Evolutionary conservation across 2,329 filamentous ascomycete species (phyloP).

Genomic region (Teratosphaeria zuluensis): DNA sequence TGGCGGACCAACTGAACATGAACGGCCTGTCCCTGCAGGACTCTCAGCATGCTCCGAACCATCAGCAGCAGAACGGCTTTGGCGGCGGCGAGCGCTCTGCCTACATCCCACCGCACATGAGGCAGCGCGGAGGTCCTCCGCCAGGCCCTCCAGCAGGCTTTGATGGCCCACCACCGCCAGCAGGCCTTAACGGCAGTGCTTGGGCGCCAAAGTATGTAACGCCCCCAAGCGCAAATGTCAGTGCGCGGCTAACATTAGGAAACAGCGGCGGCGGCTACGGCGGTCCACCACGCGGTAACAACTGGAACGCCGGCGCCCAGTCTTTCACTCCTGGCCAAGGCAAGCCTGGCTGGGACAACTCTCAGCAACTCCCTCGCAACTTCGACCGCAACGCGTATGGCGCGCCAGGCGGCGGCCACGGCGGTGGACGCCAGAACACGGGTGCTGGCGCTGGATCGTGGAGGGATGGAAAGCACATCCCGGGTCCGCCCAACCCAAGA

Average conservation of each 20-base stretch:
- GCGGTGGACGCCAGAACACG: conserved; percentile 49
- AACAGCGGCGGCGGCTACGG: conserved; percentile 36
- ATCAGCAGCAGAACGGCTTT: conserved; percentile 36
- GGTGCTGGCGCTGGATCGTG: conserved; percentile 93
- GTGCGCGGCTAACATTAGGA: not conserved
- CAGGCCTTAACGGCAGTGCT: conserved; percentile 53
- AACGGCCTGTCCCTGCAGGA: conserved; percentile 61
- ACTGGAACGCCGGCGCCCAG: conserved; percentile 45
- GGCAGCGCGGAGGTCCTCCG: conserved; percentile 35
- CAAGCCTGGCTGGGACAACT: conserved; percentile 34
- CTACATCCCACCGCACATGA: conserved; percentile 81
- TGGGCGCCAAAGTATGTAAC: conserved; percentile 35
- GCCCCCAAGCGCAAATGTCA: not conserved
- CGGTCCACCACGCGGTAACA: conserved; percentile 27
- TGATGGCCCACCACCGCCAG: conserved; percentile 16
- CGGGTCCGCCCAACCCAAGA: conserved; percentile 78
- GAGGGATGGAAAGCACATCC: conserved; percentile 92
- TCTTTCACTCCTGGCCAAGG: conserved; percentile 40
- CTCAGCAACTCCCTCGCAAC: conserved; percentile 28
- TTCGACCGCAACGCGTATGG: conserved; percentile 59
- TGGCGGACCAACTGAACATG: conserved; percentile 82
- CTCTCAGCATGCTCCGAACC: conserved; percentile 47
- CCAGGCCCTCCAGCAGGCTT: conserved; percentile 33
- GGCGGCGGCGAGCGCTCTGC: conserved; percentile 48
- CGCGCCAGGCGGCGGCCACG: conserved; percentile 41